Evolutionary conservation across 2,329 filamentous ascomycete species (phyloP), one percentile per base, ranked within the genome.

Genomic region (Arthrobotrys sinensis): DNA sequence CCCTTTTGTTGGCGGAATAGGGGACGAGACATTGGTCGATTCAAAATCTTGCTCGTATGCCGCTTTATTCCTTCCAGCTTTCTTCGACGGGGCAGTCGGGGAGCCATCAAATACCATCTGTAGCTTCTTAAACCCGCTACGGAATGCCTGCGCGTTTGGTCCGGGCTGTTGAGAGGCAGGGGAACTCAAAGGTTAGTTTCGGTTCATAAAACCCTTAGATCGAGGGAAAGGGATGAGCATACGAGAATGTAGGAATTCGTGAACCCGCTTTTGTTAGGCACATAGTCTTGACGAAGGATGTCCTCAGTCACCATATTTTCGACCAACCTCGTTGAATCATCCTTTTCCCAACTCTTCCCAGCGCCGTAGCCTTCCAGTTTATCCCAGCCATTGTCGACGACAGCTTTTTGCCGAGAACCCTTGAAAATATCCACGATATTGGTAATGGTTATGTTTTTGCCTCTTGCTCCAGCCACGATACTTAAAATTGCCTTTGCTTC

Each of bases 381-480:
- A 43, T 89, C 86, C 43, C 90, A 89, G 3, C 85, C 83, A 1
- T 86, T 82, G 12, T 87, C 86, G 46, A 89, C 87, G 48, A 89
- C 86, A 71, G 89, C 88, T 76, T 89, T 89, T 73, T 87, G 88
- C 78, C 88, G 89, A 73, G 88, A 90, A 5, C 94, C 96, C 80
- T 91, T 88, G 80, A 97, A 89, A 40, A 96, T 88, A 82, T 97
- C 94, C n/a, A 93, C 90, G 83, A 93, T 94, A 82, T 96, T 91
- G 14, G 90, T 87, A 70, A 95, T 85, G 4, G 93, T 96, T 64
- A 96, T 88, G 19, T 88, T 88, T 40, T 89, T 85, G 1, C 86
- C 82, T 16, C 6, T 6, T 5, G 64, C 64, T 7, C n/a, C 32
- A 4, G 86, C 83, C 28, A 97, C 90, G 63, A 97, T 87, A 32